Base-by-base conservation (phyloP, 2,329 filamentous ascomycete species). In the Monilinia aucupariae region DNA sequence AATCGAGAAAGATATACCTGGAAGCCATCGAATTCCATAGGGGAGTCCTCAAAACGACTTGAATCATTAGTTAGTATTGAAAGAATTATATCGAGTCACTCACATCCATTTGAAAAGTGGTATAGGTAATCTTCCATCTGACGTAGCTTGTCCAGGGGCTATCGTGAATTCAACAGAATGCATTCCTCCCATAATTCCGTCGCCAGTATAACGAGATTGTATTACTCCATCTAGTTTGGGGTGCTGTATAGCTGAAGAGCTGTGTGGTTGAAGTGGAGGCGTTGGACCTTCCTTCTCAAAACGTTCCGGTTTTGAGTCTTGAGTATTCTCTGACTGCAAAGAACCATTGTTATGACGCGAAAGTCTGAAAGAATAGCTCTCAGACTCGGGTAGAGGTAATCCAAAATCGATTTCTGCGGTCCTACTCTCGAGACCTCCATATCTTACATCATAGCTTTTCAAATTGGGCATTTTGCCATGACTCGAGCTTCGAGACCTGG, bases 11-110 rank as follows among this genome's bases (percentile, higher is more conserved):
- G 30, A 37, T 47, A 17, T 43, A 60, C 56, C 15, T 51, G 47
- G 30, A 60, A 60, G 32, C 34, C 30, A n/a, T 60, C 56, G 41
- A 60, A 50, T 34, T 60, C 34, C 56, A 60, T 60, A 27, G 47
- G n/a, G 10, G 22, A 27, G 43, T 60, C 56, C 27, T 60, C 56
- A n/a, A 50, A 60, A 30, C 37, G 56, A 39, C 56, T 60, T 50
- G 1, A 17, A n/a, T 32, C 12, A 41, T 60, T 17, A 60, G 56
- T 37, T 3, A n/a, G 34, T 2, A 30, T 50, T 12, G 27, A 20
- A n/a, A 50, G 15, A 20, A 25, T 7, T n/a, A 32, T 7, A 20
- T 30, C 1, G 17, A 32, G 8, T n/a, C 7, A 51, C 56, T 60
- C 25, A 60, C 56, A 60, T 20, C 47, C 47, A 60, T 17, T 30